Evolutionary conservation across 805 yeast species (phyloP).

Genomic region (Metschnikowia baotianmanensis): DNA sequence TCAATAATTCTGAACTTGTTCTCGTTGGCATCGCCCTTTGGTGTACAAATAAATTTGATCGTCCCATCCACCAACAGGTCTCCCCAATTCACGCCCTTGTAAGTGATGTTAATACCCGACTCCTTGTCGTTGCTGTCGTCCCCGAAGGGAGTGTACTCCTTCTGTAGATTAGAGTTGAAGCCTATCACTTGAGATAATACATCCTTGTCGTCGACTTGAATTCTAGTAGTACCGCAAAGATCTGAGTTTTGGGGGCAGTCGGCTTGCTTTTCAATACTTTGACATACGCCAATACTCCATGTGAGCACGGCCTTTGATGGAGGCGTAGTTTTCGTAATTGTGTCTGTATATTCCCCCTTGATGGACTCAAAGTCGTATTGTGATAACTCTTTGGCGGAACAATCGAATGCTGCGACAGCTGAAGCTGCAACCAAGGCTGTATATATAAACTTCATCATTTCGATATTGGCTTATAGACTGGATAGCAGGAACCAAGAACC

Average conservation of each 20-base stretch:
- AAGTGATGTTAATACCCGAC: constrained; percentile 33
- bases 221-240: constrained; percentile 69
- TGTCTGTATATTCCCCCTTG: constrained; percentile 47
- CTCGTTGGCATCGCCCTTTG: constrained; percentile 20
- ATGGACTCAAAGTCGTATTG: constrained; percentile 45
- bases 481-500: neutral
- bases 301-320: constrained; percentile 63
- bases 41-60: constrained; percentile 48
- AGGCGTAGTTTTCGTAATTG: constrained; percentile 58
- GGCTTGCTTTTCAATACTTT: constrained; percentile 33
- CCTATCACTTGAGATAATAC: constrained; percentile 62
- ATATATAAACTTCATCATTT: constrained; percentile 41
- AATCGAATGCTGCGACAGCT: constrained; percentile 28
- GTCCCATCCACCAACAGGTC: constrained; percentile 46
- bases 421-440: constrained; percentile 9
- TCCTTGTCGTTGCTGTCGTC: constrained; percentile 29
- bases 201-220: constrained; percentile 48
- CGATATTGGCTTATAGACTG: neutral
- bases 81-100: constrained; percentile 73
- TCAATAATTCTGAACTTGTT: constrained; percentile 27
- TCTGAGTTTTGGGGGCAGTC: constrained; percentile 72
- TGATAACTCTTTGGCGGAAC: constrained; percentile 34
- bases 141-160: constrained; percentile 25
- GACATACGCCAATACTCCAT: constrained; percentile 77
- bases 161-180: constrained; percentile 43